Conservation (phyloP, 257 asterid genomes). For the Solanum virginianum region DNA sequence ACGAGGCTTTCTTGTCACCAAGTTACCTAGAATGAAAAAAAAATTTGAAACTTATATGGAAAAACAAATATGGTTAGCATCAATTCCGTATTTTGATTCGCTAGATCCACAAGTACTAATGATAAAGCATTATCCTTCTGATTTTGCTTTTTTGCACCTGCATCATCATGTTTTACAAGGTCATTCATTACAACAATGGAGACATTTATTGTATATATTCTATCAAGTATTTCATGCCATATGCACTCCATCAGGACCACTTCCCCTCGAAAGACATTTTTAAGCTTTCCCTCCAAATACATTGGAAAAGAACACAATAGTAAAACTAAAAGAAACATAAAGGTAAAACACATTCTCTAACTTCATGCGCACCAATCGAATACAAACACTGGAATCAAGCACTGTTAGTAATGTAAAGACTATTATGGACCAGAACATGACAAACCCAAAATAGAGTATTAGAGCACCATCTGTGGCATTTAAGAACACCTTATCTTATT, state of each 20-base stretch:
- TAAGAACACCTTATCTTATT: not conserved
- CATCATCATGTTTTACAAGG: too few relatives aligned
- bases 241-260: not conserved
- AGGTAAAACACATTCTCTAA: not conserved
- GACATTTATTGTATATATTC: too few relatives aligned
- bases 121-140: too few relatives aligned
- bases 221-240: too few relatives aligned
- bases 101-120: too few relatives aligned
- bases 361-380: not conserved
- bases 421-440: not conserved
- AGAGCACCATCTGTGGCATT: not conserved
- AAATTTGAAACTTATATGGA: too few relatives aligned
- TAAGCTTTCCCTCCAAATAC: not conserved
- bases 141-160: too few relatives aligned
- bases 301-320: not conserved
- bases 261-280: not conserved
- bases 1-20: not conserved
- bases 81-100: too few relatives aligned
- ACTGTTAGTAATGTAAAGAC: not conserved
- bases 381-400: not conserved
- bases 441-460: not conserved
- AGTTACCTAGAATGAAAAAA: not conserved
- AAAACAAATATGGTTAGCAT: too few relatives aligned
- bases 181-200: too few relatives aligned
- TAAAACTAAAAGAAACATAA: not conserved